Base-by-base conservation (phyloP, 2,329 filamentous ascomycete species). In the Diaporthe longicolla region DNA sequence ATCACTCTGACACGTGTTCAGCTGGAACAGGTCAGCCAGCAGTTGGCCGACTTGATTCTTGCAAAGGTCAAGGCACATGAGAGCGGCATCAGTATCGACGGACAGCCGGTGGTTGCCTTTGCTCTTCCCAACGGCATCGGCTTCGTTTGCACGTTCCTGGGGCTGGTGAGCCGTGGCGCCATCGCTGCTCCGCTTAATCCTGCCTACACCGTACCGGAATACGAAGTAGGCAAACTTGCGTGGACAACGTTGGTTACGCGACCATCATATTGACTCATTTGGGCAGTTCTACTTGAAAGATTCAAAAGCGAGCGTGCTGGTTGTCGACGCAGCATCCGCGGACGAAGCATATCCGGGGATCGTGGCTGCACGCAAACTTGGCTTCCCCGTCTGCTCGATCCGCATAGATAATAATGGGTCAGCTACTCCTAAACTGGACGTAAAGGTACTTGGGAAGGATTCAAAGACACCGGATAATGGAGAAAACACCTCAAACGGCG, bases 161-260 rank as follows among this genome's bases (percentile, higher is more conserved):
- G 94, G n/a, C 89, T 92, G 24, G 91, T 94, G n/a, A 95, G 93
- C 91, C 94, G 97, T 85, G 90, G 95, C 79, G 93, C 88, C 40
- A 93, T 97, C 78, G 94, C 94, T 10, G 95, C 95, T 4, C 95
- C 94, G n/a, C 86, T 97, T 77, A 97, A 97, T 83, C 91, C 94
- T 54, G 93, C 92, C 58, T 97, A 97, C 87, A 97, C 95, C 85
- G 94, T 97, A 83, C 92, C 92, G 73, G 94, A 97, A 83, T 97
- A 96, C 82, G 94, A 97, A 82, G 68, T 70, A 57, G 8, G 6
- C 24, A 48, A 43, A 6, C 26, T 24, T 21, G 17, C 7, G 9
- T 63, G 40, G 17, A 21, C 15, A 32, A 4, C 4, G 1, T 0
- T 32, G 17, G 17, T 32, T 29, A 17, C n/a, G 7, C n/a, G n/a